A percentile compares a stretch with the other conserved stretches of the same genome.
Conservation (phyloP, 2,329 filamentous ascomycete species). For the Orbilia ellipsospora region DNA sequence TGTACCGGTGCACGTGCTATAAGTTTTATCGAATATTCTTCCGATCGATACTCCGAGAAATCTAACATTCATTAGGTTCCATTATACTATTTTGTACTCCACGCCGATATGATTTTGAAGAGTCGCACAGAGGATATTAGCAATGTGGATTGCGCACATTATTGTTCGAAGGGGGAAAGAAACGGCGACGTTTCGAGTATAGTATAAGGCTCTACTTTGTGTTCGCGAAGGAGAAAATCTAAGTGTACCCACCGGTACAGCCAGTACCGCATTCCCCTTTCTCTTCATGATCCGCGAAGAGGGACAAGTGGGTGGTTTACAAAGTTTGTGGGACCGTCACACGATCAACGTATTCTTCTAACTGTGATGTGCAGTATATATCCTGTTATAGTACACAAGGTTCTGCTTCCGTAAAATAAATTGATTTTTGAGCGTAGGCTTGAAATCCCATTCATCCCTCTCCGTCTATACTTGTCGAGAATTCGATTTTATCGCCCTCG, state of each 20-base stretch:
- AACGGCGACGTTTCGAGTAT: too few species aligned
- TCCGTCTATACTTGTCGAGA: too few species aligned
- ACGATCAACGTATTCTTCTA: neutral
- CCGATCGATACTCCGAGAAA: slow-evolving; percentile 18
- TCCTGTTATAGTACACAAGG: slow-evolving; percentile 19
- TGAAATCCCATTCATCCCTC: too few species aligned
- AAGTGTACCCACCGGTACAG: too few species aligned
- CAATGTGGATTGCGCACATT: neutral
- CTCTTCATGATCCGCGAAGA: neutral
- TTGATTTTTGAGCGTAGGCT: too few species aligned
- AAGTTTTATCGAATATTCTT: slow-evolving; percentile 41
- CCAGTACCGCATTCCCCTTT: too few species aligned
- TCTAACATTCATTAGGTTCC: slow-evolving; percentile 16
- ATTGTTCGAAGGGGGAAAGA: too few species aligned
- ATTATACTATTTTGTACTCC: slow-evolving; percentile 13
- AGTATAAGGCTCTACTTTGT: too few species aligned
- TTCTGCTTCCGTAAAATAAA: neutral
- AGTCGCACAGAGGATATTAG: slow-evolving; percentile 18
- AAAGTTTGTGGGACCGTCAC: neutral
- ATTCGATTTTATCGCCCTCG: too few species aligned
- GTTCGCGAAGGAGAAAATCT: too few species aligned
- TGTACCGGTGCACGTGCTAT: slow-evolving; percentile 30
- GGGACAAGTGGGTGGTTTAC: neutral
- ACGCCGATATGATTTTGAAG: slow-evolving; percentile 41
- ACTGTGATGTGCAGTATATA: neutral